Evolutionary conservation across 495 filamentous ascomycete genomes (phyloP).

Genomic region (Monascus purpureus): DNA sequence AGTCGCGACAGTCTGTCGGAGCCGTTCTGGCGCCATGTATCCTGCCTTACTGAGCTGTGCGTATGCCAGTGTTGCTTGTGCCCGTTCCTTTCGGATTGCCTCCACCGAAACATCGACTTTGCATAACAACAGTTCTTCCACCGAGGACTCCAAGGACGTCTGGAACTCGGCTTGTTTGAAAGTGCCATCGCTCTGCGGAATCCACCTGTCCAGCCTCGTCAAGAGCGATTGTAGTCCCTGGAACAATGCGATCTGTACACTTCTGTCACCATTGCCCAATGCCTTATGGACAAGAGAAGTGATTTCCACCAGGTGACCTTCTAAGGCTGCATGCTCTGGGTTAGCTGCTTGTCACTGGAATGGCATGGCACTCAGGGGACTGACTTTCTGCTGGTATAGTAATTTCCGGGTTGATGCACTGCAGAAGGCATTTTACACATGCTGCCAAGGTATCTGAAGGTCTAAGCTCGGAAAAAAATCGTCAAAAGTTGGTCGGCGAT

Average conservation of each 20-base stretch:
- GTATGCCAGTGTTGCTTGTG: constrained; percentile 23
- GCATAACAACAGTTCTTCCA: constrained; percentile 13
- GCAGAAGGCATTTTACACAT: constrained; percentile 30
- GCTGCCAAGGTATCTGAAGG: constrained; percentile 32
- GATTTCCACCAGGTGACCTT: constrained; percentile 18
- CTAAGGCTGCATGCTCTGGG: constrained; percentile 10
- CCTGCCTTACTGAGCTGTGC: constrained; percentile 17
- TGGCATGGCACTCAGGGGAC: constrained; percentile 5
- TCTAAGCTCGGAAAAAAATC: background rate
- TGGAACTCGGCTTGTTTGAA: constrained; percentile 12
- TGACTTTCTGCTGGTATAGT: constrained; percentile 16
- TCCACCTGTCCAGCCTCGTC: constrained; percentile 18
- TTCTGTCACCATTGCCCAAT: constrained; percentile 21
- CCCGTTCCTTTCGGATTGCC: constrained; percentile 25
- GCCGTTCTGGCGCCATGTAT: constrained; percentile 10
- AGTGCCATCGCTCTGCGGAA: constrained; percentile 2
- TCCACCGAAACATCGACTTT: constrained; percentile 28
- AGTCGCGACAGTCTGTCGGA: constrained; percentile 7
- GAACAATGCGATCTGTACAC: constrained; percentile 29
- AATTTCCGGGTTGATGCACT: constrained; percentile 26
- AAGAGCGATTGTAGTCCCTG: constrained; percentile 28
- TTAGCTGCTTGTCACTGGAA: background rate
- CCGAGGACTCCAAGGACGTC: constrained; percentile 16
- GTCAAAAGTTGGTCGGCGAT: background rate
- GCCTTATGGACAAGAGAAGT: constrained; percentile 18